Evolutionary conservation across 2,329 filamentous ascomycete genomes (phyloP), one percentile per base, ranked within the genome.

Genomic region (Lecanicillium sp.): DNA sequence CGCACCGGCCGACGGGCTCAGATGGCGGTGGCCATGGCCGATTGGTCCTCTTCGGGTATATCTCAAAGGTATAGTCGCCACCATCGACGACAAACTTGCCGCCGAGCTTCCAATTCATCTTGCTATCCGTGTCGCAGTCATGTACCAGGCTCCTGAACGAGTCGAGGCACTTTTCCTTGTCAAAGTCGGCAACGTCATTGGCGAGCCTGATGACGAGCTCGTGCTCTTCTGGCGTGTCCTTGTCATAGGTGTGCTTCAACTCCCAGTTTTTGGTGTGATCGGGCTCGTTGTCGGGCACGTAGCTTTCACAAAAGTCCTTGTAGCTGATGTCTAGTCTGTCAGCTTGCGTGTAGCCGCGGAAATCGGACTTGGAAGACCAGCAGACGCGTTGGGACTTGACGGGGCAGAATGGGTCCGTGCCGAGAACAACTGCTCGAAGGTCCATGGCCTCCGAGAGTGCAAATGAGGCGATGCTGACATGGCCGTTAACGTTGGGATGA

Each of bases 81-180:
- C 43, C 42, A n/a, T n/a, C n/a, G n/a, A n/a, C n/a, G 9, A 46
- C 43, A 15, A 40, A 51, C 34, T 42, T 44, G 16, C 53, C 52
- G 32, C 53, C 53, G 32, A 44, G 44, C 45, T 56, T 55, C 53
- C 51, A 57, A 44, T 58, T 54, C 45, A 58, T 45, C n/a, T n/a
- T n/a, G n/a, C n/a, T n/a, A n/a, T n/a, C n/a, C 30, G 46, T 44
- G 44, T 58, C 54, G 42, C 56, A 58, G 31, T 44, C 41, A 41
- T 58, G 44, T 41, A 58, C 51, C 34, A 57, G 45, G 33, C 38
- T 29, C 4, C 35, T n/a, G 15, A 49, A 29, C 14, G 41, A 37
- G 8, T 50, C 50, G 29, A 45, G 38, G 40, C 51, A 53, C 39
- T 45, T 16, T 16, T 40, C 14, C 37, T 45, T 40, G 45, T 46